phyloP scores from a whole-genome alignment of 495 filamentous ascomycete species.

The Daldinia concentrica region DNA sequence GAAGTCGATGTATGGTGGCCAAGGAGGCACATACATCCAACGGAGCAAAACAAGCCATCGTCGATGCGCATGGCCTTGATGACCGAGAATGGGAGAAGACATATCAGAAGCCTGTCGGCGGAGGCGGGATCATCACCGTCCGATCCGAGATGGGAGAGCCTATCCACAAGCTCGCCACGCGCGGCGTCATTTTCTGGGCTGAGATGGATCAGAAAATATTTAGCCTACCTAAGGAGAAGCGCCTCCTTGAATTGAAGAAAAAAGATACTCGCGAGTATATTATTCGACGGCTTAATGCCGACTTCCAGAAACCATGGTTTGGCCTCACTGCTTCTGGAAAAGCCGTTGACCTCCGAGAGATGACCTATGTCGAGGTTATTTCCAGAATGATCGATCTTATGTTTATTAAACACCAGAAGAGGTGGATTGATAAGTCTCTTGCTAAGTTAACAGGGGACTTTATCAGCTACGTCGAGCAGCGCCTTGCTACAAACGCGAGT shows the following conservation, averaged over 20 bases:
- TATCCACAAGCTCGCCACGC: conserved; percentile 87
- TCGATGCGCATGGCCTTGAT: conserved; percentile 78
- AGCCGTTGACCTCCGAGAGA: conserved; percentile 83
- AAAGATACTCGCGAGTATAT: conserved; percentile 76
- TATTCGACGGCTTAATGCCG: conserved; percentile 86
- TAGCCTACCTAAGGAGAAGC: conserved; percentile 83
- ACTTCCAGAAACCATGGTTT: conserved; percentile 93
- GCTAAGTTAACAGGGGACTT: conserved; percentile 80
- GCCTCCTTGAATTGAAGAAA: conserved; percentile 80
- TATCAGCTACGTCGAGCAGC: conserved; percentile 83
- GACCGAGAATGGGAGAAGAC: conserved; percentile 88
- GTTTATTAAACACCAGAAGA: conserved; percentile 82
- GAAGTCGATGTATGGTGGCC: conserved; percentile 81
- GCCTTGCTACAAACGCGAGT: conserved; percentile 64
- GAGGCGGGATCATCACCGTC: conserved; percentile 78
- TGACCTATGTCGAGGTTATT: conserved; percentile 86
- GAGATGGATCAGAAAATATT: conserved; percentile 93
- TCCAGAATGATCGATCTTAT: conserved; percentile 87
- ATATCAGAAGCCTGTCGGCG: conserved; percentile 77
- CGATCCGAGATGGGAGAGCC: conserved; percentile 91
- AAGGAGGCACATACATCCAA: conserved; percentile 84
- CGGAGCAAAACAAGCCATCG: conserved; percentile 85
- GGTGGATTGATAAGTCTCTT: conserved; percentile 83
- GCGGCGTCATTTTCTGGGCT: conserved; percentile 86
- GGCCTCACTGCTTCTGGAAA: conserved; percentile 76